Base-by-base conservation (phyloP, 2,329 filamentous ascomycete genomes). In the Magnaporthiopsis poae region DNA sequence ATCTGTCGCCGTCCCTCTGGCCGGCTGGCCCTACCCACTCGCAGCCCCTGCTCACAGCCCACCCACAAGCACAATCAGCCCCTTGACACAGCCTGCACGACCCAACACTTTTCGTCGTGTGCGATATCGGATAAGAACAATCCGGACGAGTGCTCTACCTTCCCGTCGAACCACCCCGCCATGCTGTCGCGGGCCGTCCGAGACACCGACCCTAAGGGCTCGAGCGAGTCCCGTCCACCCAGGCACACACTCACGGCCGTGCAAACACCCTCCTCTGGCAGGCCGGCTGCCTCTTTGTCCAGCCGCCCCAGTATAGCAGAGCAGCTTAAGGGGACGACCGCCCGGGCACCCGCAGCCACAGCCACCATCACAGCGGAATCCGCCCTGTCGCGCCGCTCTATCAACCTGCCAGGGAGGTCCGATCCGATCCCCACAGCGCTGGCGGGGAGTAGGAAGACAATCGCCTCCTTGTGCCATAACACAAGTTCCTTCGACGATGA, bases 251-350 rank as follows among this genome's bases (percentile, higher is more conserved):
- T 84, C 61, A 75, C 46, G n/a, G 18, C 79, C 5, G 85, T 86
- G 73, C 79, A 84, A 67, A 76, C 84, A 21, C 85, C 87, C 69
- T 80, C 84, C 4, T 86, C 86, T 0, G 87, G 82, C 74, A 86
- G 81, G 46, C 46, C 46, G 1, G 21, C 8, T 21, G 46, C 46
- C 46, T 21, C 70, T 82, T 83, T 15, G 76, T 74, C 61, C 73
- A 77, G 33, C 72, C 74, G 21, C 76, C 74, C 7, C 59, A 82
- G 81, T 68, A 83, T 87, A 69, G 75, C 81, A 66, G 79, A 84
- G 62, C 80, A 81, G 66, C 77, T 84, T 70, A 81, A 80, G 68
- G 83, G 80, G 70, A 9, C 35, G 62, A 3, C 35, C n/a, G 35
- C 62, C 62, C 18, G 62, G 33, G 2, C 61, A 25, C 61, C 61